Percentiles rank a stretch among this genome's conserved stretches.
phyloP scores from a whole-genome alignment of 768 basidiomycete species.

The Kwoniella newhampshirensis region DNA sequence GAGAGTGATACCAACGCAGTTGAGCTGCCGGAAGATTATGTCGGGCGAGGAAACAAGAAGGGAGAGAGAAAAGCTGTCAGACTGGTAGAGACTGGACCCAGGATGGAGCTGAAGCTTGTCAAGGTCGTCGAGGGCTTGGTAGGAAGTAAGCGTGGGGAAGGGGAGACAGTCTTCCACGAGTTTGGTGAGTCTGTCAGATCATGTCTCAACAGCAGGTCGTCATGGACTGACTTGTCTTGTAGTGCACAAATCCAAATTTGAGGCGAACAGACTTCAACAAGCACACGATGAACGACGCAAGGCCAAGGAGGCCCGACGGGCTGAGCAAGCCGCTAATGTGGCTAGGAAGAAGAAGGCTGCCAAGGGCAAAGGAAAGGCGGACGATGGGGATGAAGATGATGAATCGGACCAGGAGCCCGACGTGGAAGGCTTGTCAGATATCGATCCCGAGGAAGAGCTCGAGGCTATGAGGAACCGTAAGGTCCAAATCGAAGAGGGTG shows the following conservation, averaged over 20 bases:
- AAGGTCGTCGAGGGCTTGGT: slow-evolving; percentile 94
- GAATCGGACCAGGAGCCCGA: slow-evolving; percentile 46
- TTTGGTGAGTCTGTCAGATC: slow-evolving; percentile 64
- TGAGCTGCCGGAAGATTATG: slow-evolving; percentile 85
- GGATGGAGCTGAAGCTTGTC: slow-evolving; percentile 87
- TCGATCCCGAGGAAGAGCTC: slow-evolving; percentile 55
- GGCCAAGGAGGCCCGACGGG: slow-evolving; percentile 71
- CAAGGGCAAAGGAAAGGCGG: slow-evolving; percentile 25
- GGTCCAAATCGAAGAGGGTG: slow-evolving; percentile 12
- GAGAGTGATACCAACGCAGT: slow-evolving; percentile 60
- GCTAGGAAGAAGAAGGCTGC: slow-evolving; percentile 67
- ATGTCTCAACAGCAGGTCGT: slow-evolving; percentile 9
- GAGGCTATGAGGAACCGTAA: slow-evolving; percentile 53
- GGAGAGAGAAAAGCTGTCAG: slow-evolving; percentile 87
- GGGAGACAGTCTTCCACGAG: slow-evolving; percentile 89
- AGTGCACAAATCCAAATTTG: slow-evolving; percentile 89
- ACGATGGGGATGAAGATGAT: slow-evolving; percentile 39
- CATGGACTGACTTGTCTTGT: slow-evolving; percentile 15
- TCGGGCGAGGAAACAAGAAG: slow-evolving; percentile 89
- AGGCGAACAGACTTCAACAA: slow-evolving; percentile 65
- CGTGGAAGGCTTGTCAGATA: slow-evolving; percentile 55
- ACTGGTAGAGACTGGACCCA: slow-evolving; percentile 89
- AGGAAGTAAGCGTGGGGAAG: slow-evolving; percentile 69
- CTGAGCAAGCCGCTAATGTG: slow-evolving; percentile 90
- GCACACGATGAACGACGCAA: slow-evolving; percentile 76